Evolutionary conservation across 2,329 filamentous ascomycete genomes (phyloP).

Genomic region (Byssochlamys sp.): DNA sequence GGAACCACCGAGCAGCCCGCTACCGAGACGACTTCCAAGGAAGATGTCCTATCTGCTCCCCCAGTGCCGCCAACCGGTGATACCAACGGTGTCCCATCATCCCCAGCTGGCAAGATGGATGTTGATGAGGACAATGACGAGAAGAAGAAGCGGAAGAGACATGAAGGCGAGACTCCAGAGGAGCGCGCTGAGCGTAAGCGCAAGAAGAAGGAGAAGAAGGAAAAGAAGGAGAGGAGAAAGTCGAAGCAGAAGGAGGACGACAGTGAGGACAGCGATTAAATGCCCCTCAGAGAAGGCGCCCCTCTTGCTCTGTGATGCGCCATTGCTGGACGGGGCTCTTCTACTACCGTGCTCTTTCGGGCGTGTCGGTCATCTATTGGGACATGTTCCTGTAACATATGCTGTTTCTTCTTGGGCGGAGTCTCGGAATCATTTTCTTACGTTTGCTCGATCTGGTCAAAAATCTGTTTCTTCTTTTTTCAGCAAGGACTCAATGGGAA

Average conservation of each 20-base stretch:
- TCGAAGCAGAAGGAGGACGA: conserved; percentile 72
- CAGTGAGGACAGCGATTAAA: conserved; percentile 43
- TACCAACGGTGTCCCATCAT: conserved; percentile 19
- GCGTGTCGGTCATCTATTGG: conserved; percentile 7
- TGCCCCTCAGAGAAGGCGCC: conserved; percentile 15
- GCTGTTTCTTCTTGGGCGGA: conserved; percentile 23
- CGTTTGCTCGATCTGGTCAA: conserved; percentile 5
- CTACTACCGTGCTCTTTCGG: background rate
- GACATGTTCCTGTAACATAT: conserved; percentile 33
- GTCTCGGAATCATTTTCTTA: conserved; percentile 26
- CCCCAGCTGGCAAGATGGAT: conserved; percentile 31
- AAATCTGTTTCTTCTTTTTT: conserved; percentile 14
- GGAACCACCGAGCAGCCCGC: conserved; percentile 38
- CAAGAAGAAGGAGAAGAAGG: conserved; percentile 47
- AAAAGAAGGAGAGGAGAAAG: conserved; percentile 63
- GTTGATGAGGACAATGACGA: conserved; percentile 38
- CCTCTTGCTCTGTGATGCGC: conserved; percentile 7
- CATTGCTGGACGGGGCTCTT: conserved; percentile 3
- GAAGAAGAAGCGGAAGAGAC: conserved; percentile 46
- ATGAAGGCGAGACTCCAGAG: conserved; percentile 46
- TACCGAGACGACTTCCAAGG: conserved; percentile 33
- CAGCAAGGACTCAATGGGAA: conserved; percentile 5
- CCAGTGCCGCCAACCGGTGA: conserved; percentile 9
- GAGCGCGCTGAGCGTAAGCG: conserved; percentile 41
- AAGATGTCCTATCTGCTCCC: conserved; percentile 23